phyloP scores from a whole-genome alignment of 805 yeast genomes.

The Yarrowia phangngaensis region DNA sequence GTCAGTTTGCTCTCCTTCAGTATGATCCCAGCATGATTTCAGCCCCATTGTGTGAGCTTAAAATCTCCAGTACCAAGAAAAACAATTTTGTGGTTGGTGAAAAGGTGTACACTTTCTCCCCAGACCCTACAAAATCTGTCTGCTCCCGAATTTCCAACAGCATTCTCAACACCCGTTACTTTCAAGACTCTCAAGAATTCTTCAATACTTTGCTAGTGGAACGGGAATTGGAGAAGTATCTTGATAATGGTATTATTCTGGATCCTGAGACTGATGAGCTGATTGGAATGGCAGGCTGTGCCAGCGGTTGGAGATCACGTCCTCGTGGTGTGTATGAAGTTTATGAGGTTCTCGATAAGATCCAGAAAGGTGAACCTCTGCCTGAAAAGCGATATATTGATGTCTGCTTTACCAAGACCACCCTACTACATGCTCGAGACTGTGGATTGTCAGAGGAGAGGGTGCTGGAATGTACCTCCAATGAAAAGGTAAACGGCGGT shows the following conservation, averaged over 20 bases:
- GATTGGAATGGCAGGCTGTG: slow-evolving; percentile 45
- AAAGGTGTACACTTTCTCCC: slow-evolving; percentile 3
- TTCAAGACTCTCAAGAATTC: not conserved
- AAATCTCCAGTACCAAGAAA: slow-evolving; percentile 4
- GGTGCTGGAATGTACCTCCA: slow-evolving; percentile 46
- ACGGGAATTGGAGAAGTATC: slow-evolving; percentile 1
- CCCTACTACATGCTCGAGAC: slow-evolving; percentile 68
- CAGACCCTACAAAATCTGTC: slow-evolving; percentile 1
- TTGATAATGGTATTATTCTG: slow-evolving; percentile 36
- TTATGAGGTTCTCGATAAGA: slow-evolving; percentile 49
- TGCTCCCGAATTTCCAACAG: slow-evolving; percentile 5
- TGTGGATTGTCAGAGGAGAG: slow-evolving; percentile 79
- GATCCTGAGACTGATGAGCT: slow-evolving; percentile 74
- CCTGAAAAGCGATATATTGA: slow-evolving; percentile 64
- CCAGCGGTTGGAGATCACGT: slow-evolving; percentile 59
- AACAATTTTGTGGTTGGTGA: slow-evolving; percentile 3
- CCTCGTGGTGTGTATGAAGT: slow-evolving; percentile 73
- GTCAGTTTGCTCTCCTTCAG: slow-evolving; percentile 8
- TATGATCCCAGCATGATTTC: slow-evolving; percentile 13
- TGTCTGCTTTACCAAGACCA: slow-evolving; percentile 64
- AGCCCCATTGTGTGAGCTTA: slow-evolving; percentile 12
- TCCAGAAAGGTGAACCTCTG: slow-evolving; percentile 43
- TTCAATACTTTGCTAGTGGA: slow-evolving; percentile 1
- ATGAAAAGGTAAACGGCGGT: slow-evolving; percentile 7
- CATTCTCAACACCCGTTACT: slow-evolving; percentile 5